phyloP scores from a whole-genome alignment of 2,329 filamentous ascomycete species.

The Cadophora sp. region DNA sequence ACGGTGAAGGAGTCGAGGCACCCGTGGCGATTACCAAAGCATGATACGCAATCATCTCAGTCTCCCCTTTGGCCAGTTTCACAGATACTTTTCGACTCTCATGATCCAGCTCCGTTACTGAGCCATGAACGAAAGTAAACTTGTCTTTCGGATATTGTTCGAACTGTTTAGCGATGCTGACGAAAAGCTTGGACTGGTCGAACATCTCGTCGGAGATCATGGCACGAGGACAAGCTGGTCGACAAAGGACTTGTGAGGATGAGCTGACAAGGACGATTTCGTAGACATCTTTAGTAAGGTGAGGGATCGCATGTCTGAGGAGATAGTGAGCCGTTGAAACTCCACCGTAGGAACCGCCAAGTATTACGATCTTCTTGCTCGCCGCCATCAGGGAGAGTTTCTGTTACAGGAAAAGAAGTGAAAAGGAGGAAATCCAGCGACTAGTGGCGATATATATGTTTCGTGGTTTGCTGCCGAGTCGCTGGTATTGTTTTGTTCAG shows the following conservation, averaged over 20 bases:
- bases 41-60: conserved; percentile 48
- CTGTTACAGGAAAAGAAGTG: neutral
- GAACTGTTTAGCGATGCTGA: conserved; percentile 48
- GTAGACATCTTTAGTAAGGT: conserved; percentile 46
- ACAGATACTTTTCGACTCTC: conserved; percentile 45
- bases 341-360: conserved; percentile 61
- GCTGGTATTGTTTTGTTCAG: neutral
- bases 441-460: neutral
- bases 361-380: conserved; percentile 52
- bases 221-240: conserved; percentile 54
- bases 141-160: conserved; percentile 46
- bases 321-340: conserved; percentile 59
- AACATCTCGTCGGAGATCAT: conserved; percentile 54
- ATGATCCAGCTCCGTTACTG: conserved; percentile 47
- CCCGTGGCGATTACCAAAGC: conserved; percentile 58
- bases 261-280: conserved; percentile 52
- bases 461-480: neutral
- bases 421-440: neutral
- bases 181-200: conserved; percentile 53
- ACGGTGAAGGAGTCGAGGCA: conserved; percentile 52
- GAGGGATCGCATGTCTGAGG: conserved; percentile 57
- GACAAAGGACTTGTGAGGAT: conserved; percentile 50
- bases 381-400: neutral
- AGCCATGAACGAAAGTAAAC: conserved; percentile 53
- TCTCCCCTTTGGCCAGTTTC: conserved; percentile 15